These are phyloP conservation scores for Leptographium galeiforme DNA, from an alignment of 2,329 filamentous ascomycete genomes.

Conservation along the genomic window DNA sequence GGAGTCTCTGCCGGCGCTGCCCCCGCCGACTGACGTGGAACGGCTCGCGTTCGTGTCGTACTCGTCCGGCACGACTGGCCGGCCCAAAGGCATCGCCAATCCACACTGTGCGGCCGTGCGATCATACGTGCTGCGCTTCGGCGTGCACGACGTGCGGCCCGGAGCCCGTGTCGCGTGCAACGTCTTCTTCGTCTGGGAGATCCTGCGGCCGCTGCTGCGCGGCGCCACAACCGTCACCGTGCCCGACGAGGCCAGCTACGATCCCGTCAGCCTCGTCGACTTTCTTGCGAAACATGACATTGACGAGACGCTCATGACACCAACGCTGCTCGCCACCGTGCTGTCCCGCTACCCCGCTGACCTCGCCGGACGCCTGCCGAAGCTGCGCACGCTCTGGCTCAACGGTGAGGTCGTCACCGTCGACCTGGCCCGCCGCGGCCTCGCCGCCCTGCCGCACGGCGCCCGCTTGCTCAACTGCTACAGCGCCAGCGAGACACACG, in stretches of 20 bases:
- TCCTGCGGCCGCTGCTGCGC: slow-evolving; percentile 59
- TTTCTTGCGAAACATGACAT: slow-evolving; percentile 51
- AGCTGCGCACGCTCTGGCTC: slow-evolving; percentile 60
- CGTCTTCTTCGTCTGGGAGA: slow-evolving; percentile 81
- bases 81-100: slow-evolving; percentile 73
- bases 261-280: slow-evolving; percentile 60
- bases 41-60: slow-evolving; percentile 70
- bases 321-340: slow-evolving; percentile 62
- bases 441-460: slow-evolving; percentile 55
- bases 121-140: slow-evolving; percentile 62
- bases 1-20: slow-evolving; percentile 11
- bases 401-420: slow-evolving; percentile 76
- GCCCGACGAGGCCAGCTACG: slow-evolving; percentile 65
- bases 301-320: slow-evolving; percentile 75
- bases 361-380: slow-evolving; percentile 47
- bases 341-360: slow-evolving; percentile 51
- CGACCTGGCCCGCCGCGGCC: slow-evolving; percentile 56
- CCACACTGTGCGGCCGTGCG: slow-evolving; percentile 60
- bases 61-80: slow-evolving; percentile 64
- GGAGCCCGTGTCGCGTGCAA: slow-evolving; percentile 77
- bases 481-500: slow-evolving; percentile 71
- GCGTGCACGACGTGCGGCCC: slow-evolving; percentile 51
- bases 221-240: slow-evolving; percentile 66
- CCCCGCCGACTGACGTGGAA: slow-evolving; percentile 54
- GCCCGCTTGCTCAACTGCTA: slow-evolving; percentile 66